A percentile compares a stretch with the other conserved stretches of the same genome.
phyloP scores from a whole-genome alignment of 139 green algal genomes.

The Zygnema cylindricum region DNA sequence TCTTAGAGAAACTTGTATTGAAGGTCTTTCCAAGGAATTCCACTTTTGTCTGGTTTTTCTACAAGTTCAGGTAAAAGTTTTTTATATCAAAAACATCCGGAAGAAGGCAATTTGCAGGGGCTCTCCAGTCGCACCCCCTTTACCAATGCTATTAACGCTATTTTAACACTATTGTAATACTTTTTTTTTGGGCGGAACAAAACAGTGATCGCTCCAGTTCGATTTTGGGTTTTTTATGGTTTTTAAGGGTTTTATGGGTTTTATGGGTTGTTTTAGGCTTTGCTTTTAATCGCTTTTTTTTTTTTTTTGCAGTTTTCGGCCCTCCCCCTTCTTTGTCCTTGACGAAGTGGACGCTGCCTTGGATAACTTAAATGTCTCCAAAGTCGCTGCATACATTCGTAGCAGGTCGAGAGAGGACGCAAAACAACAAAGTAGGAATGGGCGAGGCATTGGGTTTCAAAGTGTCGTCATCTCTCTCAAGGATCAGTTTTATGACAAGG shows the following conservation, averaged over 20 bases:
- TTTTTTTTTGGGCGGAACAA: neutral
- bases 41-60: too few relatives aligned
- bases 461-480: conserved; percentile 91
- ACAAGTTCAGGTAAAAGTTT: too few relatives aligned
- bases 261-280: neutral
- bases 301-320: conserved; percentile 70
- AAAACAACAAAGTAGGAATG: neutral
- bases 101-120: too few relatives aligned
- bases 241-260: neutral
- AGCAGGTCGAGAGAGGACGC: conserved; percentile 68
- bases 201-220: neutral
- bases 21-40: too few relatives aligned
- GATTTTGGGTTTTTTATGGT: too few relatives aligned
- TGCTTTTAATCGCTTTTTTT: conserved; percentile 42
- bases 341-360: conserved; percentile 89
- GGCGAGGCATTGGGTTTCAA: conserved; percentile 61
- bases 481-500: conserved; percentile 95
- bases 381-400: conserved; percentile 90
- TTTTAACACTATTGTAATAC: neutral
- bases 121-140: too few relatives aligned
- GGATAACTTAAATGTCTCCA: conserved; percentile 92
- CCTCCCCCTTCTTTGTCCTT: conserved; percentile 96
- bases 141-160: neutral
- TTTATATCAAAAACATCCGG: too few relatives aligned
- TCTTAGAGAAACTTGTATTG: too few relatives aligned